Base-by-base conservation (phyloP, 768 basidiomycete species). In the Crucibulum laeve region DNA sequence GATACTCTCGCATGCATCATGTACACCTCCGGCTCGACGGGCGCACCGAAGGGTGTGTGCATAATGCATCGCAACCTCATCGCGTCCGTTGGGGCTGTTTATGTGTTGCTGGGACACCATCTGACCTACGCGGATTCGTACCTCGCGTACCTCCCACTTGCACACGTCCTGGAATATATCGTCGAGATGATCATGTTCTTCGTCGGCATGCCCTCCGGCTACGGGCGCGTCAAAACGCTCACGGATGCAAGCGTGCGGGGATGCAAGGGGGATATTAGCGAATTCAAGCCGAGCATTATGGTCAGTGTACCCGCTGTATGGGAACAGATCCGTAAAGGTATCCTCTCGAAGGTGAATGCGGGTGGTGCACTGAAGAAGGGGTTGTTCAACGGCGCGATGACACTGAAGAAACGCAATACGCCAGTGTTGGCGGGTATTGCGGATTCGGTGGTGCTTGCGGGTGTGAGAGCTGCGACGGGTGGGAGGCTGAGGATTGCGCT, bases 251-350 rank as follows among this genome's bases (percentile, higher is more conserved):
- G 80, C 21, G 86, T 91, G 15, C 76, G 89, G 43, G 79, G 84
- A 24, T 69, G 67, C 46, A 68, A 80, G 37, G 91, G 91, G 23
- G 91, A 93, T 57, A 74, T 95, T 50, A 67, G 68, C 25, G 73
- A 79, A 21, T 83, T 91, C 69, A 65, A 70, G 33, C 91, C 91
- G 8, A 74, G 78, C 18, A 79, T 91, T 62, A 80, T 93, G 74
- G 77, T 87, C 43, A 90, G 88, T 33, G 91, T 94, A 1, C 91
- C 91, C 1, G 85, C 88, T 5, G 84, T 93, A 0, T 95, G 87
- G 85, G 91, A 95, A 65, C 78, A 75, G 45, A 92, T 93, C 45
- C 79, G 90, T 42, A 94, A 95, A 68, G 90, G 89, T 13, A 87
- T 94, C 56, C 53, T 87, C 13, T 59, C 69, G 43, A 86, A 87